Evolutionary conservation across 768 basidiomycete species (phyloP), one percentile per base, ranked within the genome.

Genomic region (Hygrophorus russula): DNA sequence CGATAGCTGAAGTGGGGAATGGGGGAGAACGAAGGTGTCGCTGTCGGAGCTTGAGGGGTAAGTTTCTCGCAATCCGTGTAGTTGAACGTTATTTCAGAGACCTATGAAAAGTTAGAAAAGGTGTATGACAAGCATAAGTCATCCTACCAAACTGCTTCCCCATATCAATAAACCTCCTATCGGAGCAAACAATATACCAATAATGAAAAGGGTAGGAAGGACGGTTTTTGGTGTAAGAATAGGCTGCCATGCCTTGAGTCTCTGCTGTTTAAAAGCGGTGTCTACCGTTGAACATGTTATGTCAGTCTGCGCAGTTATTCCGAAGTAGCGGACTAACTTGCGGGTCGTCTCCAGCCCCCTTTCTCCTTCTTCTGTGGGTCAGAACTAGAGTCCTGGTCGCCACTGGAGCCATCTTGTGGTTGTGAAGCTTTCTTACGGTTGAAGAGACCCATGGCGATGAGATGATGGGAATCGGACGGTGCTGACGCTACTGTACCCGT

Each of bases 241-340:
- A 7, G 96, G 96, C 72, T 99, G 96, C 96, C 96, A 99, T 57
- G 96, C 96, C 69, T 97, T 98, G 58, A 99, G 77, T 44, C 96
- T 85, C 64, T 99, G 96, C 62, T 99, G 96, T 67, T 96, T 98
- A 76, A 96, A 97, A 32, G 93, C 94, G 46, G 93, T 97, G 65
- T 97, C 91, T 96, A 61, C 39, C 42, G 51, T 53, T 35, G 33
- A 47, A 56, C 45, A 49, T 51, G 50, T 28, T 45, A 49, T 51
- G 50, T 28, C 17, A 49, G 40, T 47, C 36, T 15, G 38, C 43
- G 40, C 18, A 39, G 14, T 14, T 39, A 42, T 44, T 41, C 38
- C 47, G 36, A 47, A 43, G 39, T 35, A 29, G 20, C 19, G 36
- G 38, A 15, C 33, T 50, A 54, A 86, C 88, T 91, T 38, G 89